A percentile compares a stretch with the other conserved stretches of the same genome.
phyloP scores from a whole-genome alignment of 352 stramenopile species.

The Globisporangium echinulatum region DNA sequence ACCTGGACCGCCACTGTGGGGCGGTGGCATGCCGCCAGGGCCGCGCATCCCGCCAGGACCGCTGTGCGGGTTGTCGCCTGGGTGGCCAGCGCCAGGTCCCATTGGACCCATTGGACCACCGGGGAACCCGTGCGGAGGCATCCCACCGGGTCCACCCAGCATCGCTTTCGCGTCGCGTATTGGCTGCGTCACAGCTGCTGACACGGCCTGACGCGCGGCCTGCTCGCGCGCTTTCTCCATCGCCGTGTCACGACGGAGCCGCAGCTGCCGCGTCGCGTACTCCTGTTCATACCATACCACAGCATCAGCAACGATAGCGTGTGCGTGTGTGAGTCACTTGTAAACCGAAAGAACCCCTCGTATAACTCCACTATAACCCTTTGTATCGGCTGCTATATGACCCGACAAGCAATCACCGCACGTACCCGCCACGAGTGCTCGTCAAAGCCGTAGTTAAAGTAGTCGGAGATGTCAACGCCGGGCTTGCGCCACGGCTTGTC shows the following conservation, averaged over 20 bases:
- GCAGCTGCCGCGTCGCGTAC: constrained; percentile 76
- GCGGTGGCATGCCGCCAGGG: constrained; percentile 6
- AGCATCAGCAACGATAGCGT: not conserved
- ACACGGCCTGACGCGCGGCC: constrained; percentile 67
- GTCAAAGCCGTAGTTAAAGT: constrained; percentile 93
- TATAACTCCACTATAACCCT: no score
- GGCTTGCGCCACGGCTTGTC: constrained; percentile 89
- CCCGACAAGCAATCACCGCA: not conserved
- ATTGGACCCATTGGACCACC: constrained; percentile 2
- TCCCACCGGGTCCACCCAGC: constrained; percentile 15
- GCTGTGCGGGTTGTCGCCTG: not conserved
- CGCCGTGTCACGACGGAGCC: constrained; percentile 56
- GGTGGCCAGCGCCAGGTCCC: constrained; percentile 6
- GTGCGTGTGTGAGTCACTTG: not conserved
- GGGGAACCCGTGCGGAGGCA: constrained; percentile 18
- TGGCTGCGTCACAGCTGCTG: constrained; percentile 37
- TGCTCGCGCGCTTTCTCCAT: constrained; percentile 77
- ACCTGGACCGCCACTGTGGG: constrained; percentile 4
- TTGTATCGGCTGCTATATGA: no score
- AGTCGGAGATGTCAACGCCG: constrained; percentile 90
- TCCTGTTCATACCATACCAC: constrained; percentile 27
- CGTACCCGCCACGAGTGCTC: constrained; percentile 78
- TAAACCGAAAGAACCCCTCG: not conserved
- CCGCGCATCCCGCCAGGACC: not conserved
- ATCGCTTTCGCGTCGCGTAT: constrained; percentile 17